phyloP scores from a whole-genome alignment of 257 asterid species.

The Eustoma russellianum region DNA sequence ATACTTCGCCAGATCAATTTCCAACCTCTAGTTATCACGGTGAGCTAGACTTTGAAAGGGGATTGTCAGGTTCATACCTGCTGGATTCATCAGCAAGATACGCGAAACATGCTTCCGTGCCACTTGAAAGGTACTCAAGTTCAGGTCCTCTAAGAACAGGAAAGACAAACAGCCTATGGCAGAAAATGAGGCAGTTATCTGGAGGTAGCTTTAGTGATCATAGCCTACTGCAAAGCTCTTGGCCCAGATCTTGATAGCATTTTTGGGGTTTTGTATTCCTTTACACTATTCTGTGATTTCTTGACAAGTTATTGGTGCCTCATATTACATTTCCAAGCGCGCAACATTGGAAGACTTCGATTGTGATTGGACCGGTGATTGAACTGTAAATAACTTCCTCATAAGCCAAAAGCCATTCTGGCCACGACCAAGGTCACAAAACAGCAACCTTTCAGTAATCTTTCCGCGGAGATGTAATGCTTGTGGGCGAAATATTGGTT shows the following conservation, averaged over 20 bases:
- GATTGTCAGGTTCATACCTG: conserved; percentile 56
- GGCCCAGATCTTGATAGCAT: conserved; percentile 50
- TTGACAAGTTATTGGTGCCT: neutral
- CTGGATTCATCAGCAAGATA: conserved; percentile 35
- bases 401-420: neutral
- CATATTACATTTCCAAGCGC: neutral
- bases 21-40: conserved; percentile 39
- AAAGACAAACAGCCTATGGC: conserved; percentile 47
- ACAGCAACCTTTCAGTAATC: neutral
- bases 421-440: neutral
- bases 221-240: conserved; percentile 32
- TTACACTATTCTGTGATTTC: too few species aligned
- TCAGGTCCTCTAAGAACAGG: conserved; percentile 62
- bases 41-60: conserved; percentile 57
- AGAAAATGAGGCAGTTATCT: conserved; percentile 42
- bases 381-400: neutral
- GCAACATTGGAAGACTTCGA: neutral
- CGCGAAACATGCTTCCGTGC: conserved; percentile 32
- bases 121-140: conserved; percentile 61
- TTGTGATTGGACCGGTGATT: neutral
- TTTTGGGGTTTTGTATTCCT: too few species aligned
- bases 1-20: conserved; percentile 32
- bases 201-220: conserved; percentile 76
- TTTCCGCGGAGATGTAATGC: neutral
- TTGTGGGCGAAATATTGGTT: neutral